Evolutionary conservation across 2,329 filamentous ascomycete genomes (phyloP), one percentile per base, ranked within the genome.

Genomic region (Stemphylium lycopersici): DNA sequence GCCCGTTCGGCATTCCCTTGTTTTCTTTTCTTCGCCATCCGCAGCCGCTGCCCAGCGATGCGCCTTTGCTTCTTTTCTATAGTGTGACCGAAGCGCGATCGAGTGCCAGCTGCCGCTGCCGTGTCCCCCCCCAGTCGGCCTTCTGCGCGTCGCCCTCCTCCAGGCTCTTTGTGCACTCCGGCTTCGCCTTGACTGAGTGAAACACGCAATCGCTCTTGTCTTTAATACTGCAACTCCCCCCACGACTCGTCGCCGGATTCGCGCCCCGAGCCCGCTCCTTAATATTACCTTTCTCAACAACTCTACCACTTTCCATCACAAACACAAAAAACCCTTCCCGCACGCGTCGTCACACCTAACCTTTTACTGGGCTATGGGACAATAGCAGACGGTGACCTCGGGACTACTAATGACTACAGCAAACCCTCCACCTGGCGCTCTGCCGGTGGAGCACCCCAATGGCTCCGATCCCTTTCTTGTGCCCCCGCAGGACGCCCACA

Each of bases 391-490:
- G 22, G 43, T 29, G 49, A 24, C 41, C 43, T 39, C 50, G 50
- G 52, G 34, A 65, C 50, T 51, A 67, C 58, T 44, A 54, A 80
- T 80, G 78, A 75, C 77, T 50, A 76, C 77, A 48, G 75, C 76
- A 57, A 79, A 78, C 52, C 71, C 64, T 45, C 71, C 73, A 43
- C 68, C 72, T 45, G 77, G 77, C 66, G 76, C 76, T 47, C 71
- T 74, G 59, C 68, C 73, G 47, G 65, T 78, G 48, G 72, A 73
- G 55, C 72, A 74, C 59, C 68, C 67, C 62, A 67, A 63, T 60
- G 66, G 64, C 39, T 58, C 62, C 45, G 80, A 83, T 68, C 80
- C 81, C 24, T 83, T 83, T 66, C 63, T 72, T 45, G 54, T 63
- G 63, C 71, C 63, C 42, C 59, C 71, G 47, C 72, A 70, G 56